Evolutionary conservation across 352 stramenopile genomes (phyloP), one percentile per base, ranked within the genome.

Genomic region (Achlya hypogyna): DNA sequence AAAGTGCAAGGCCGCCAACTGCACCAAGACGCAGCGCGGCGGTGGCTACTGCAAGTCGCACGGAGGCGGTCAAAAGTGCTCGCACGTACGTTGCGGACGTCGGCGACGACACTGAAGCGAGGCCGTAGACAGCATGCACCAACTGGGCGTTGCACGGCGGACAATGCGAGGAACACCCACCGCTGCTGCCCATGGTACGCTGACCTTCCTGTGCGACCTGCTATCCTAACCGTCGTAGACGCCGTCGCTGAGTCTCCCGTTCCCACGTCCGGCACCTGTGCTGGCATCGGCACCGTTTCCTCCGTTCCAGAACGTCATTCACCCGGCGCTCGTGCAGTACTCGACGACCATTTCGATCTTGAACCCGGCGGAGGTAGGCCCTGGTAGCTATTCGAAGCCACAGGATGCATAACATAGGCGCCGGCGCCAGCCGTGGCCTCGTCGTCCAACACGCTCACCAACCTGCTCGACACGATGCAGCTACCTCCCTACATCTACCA

Each of bases 11-110:
- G 67, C 84, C 3, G 77, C 82, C 4, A 82, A 82, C 10, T 95
- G 86, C 27, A 74, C 86, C 10, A 95, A 95, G 63, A 53, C 60
- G 16, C 60, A 67, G 35, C 45, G 60, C 14, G 43, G 59, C 9
- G 22, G 62, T 52, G 86, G 85, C 3, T 89, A 84, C 51, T 96
- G 88, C 69, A 95, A 95, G 60, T 76, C 80, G 6, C 87, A 96
- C 34, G 87, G 87, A 9, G 87, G 87, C 2, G 87, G 84, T 0
- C 75, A 53, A 27, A 54, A 66, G 18, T 66, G 59, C 59, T 35
- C 29, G 16, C 47, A 58, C 29, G 59, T 25, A 22, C 35, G 38
- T 56, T 8, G 12, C 12, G 25, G 20, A 27, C 6, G 12, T 56
- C n/a, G n/a, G n/a, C 2, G 16, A 54, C 29, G 12, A 27, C 25